Percentiles rank a stretch among this genome's conserved stretches.
Conservation (phyloP, 805 yeast species). For the Tetrapisispora phaffii region DNA sequence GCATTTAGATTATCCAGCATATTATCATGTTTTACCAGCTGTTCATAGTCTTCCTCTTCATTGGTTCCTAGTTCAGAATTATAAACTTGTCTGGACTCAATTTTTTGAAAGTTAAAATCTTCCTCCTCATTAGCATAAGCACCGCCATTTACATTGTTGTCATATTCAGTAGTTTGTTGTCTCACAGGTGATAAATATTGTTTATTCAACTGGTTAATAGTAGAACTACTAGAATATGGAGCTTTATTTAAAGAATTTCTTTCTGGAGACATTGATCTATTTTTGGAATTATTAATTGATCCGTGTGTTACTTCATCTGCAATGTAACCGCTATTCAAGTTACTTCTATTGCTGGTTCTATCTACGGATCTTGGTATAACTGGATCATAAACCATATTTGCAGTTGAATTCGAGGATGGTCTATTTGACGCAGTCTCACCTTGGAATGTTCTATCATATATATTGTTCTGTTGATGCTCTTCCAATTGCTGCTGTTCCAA, state of each 20-base stretch:
- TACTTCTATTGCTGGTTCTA: not conserved
- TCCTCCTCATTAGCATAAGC: not conserved
- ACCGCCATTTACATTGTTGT: not conserved
- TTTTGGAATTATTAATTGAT: not conserved
- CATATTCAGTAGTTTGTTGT: not conserved
- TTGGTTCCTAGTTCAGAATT: not conserved
- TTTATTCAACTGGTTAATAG: conserved; percentile 14
- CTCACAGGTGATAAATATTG: conserved; percentile 4
- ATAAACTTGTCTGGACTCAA: not conserved
- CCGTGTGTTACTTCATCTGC: not conserved
- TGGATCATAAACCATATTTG: not conserved
- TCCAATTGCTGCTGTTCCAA: not conserved
- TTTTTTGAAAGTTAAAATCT: not conserved
- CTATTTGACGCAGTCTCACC: not conserved
- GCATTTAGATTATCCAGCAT: conserved; percentile 20
- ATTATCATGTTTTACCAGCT: conserved; percentile 6
- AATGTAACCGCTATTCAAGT: no score
- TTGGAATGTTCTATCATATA: not conserved
- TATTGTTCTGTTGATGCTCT: not conserved
- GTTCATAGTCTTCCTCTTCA: not conserved
- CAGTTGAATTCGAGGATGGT: not conserved
- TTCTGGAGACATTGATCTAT: conserved; percentile 3
- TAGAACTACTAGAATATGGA: conserved; percentile 19
- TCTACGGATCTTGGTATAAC: conserved; percentile 2
- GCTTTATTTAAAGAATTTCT: conserved; percentile 13